These are phyloP conservation scores for Diplodia corticola DNA, from an alignment of 2,329 filamentous ascomycete species.

Conservation along the genomic window DNA sequence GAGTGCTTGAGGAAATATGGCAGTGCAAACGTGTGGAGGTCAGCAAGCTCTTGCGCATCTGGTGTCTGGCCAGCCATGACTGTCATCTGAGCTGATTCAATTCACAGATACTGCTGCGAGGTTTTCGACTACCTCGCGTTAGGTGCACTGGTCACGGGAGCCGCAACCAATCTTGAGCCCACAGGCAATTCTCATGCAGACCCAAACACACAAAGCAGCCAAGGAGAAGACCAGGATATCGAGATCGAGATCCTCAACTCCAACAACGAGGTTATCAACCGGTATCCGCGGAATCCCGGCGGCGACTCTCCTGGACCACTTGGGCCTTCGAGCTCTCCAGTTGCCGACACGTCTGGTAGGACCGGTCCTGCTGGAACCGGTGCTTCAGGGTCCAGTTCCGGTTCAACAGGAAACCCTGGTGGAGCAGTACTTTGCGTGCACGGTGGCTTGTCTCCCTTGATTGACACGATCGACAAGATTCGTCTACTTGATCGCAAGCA, in stretches of 20 bases:
- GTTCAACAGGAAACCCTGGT: slow-evolving; percentile 60
- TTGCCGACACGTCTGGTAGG: slow-evolving; percentile 31
- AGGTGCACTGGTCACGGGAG: slow-evolving; percentile 86
- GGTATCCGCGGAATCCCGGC: slow-evolving; percentile 56
- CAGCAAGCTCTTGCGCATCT: not conserved
- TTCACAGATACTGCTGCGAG: slow-evolving; percentile 74
- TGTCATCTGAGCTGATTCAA: not conserved
- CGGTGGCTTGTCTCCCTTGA: slow-evolving; percentile 84
- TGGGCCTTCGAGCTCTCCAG: slow-evolving; percentile 41
- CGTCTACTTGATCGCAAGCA: slow-evolving; percentile 93
- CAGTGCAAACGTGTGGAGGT: slow-evolving; percentile 93
- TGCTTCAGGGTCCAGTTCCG: slow-evolving; percentile 68
- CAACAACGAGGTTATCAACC: slow-evolving; percentile 74
- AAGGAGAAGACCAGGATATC: slow-evolving; percentile 62
- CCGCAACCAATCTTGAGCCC: slow-evolving; percentile 64
- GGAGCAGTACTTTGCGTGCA: slow-evolving; percentile 95
- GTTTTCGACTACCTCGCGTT: slow-evolving; percentile 96
- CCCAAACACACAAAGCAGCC: slow-evolving; percentile 51
- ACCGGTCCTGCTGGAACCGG: slow-evolving; percentile 75
- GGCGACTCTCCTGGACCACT: slow-evolving; percentile 1
- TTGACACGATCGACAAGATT: slow-evolving; percentile 95
- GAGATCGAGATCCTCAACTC: slow-evolving; percentile 94
- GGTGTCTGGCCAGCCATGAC: not conserved
- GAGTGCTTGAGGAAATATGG: slow-evolving; percentile 96
- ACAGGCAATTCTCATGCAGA: slow-evolving; percentile 56